A percentile compares a stretch with the other conserved stretches of the same genome.
Conservation (phyloP, 1,139 yeast genomes). For the Taiozyma onychis region DNA sequence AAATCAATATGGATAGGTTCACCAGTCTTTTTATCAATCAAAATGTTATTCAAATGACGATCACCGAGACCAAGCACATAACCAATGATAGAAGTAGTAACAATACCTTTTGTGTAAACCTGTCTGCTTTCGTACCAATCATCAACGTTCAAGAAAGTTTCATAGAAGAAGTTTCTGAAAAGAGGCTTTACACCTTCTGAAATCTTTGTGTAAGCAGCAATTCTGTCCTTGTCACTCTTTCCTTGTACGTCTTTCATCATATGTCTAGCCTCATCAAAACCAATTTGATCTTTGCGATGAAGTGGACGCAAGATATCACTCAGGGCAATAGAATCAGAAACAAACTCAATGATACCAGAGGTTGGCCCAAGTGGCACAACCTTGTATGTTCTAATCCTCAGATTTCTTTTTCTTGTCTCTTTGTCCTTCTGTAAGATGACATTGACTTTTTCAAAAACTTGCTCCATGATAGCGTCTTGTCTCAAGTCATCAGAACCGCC, state of each 20-base stretch:
- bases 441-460: constrained; percentile 86
- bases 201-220: constrained; percentile 46
- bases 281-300: constrained; percentile 47
- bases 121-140: constrained; percentile 68
- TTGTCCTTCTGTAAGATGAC: constrained; percentile 53
- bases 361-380: constrained; percentile 87
- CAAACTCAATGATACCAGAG: constrained; percentile 89
- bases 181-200: constrained; percentile 56
- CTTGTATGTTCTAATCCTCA: constrained; percentile 75
- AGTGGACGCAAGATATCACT: constrained; percentile 60
- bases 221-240: constrained; percentile 39
- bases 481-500: constrained; percentile 88
- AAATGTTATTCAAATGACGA: constrained; percentile 85
- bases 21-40: constrained; percentile 73
- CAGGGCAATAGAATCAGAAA: constrained; percentile 66
- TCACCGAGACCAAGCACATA: constrained; percentile 90
- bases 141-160: constrained; percentile 59
- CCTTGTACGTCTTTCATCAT: constrained; percentile 57
- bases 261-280: constrained; percentile 54
- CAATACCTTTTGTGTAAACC: constrained; percentile 72
- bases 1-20: constrained; percentile 95
- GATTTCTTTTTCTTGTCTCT: constrained; percentile 48
- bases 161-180: constrained; percentile 64
- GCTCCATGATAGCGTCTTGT: constrained; percentile 97
- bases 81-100: constrained; percentile 83